A percentile compares a stretch with the other conserved stretches of the same genome.
Evolutionary conservation across 2,329 filamentous ascomycete species (phyloP).

Genomic region (Teratosphaeria nubilosa): DNA sequence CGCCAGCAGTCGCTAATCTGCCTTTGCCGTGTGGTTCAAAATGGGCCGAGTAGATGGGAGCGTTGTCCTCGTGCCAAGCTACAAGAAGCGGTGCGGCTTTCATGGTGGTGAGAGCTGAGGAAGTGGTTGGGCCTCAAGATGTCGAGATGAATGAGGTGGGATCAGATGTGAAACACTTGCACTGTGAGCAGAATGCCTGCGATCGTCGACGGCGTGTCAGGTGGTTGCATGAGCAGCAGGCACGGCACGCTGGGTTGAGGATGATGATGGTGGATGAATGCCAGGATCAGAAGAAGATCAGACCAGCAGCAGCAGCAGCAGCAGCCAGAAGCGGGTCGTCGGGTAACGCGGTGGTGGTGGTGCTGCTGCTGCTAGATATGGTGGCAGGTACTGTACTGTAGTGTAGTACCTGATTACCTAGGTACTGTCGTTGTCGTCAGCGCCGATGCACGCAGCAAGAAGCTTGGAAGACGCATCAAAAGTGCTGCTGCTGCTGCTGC

Average conservation of each 20-base stretch:
- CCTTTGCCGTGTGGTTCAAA: slow-evolving; percentile 91
- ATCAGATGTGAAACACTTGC: neutral
- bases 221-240: neutral
- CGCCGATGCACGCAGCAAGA: neutral
- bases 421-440: neutral
- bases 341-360: neutral
- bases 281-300: neutral
- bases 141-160: neutral
- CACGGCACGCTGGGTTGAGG: neutral
- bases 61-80: slow-evolving; percentile 97
- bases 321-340: neutral
- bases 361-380: neutral
- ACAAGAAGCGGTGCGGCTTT: slow-evolving; percentile 94
- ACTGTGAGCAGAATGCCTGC: neutral
- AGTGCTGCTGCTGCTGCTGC: neutral
- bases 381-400: neutral
- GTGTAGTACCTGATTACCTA: no score
- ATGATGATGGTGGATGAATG: neutral
- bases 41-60: slow-evolving; percentile 93
- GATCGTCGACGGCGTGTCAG: neutral
- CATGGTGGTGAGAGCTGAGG: slow-evolving; percentile 45
- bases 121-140: neutral
- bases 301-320: neutral
- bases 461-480: neutral
- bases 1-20: slow-evolving; percentile 83